These are phyloP conservation scores for Pterula multifida DNA, from an alignment of 1,284 basidiomycete species.

Conservation along the genomic window DNA sequence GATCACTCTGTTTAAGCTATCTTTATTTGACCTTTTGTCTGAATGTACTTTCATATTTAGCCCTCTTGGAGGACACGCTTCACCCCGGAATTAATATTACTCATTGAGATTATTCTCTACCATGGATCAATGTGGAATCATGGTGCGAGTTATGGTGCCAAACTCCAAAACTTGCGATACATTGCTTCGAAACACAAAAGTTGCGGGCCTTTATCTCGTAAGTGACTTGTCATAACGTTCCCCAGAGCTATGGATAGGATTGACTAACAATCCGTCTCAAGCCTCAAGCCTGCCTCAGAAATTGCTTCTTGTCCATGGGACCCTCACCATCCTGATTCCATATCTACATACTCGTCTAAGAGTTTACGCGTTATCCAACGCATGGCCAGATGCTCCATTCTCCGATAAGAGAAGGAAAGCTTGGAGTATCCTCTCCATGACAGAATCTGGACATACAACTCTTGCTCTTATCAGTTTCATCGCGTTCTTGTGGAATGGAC, in stretches of 20 bases:
- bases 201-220: constrained; percentile 18
- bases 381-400: constrained; percentile 85
- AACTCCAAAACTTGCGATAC: constrained; percentile 79
- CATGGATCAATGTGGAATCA: constrained; percentile 76
- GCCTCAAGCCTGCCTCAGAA: constrained; percentile 51
- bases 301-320: constrained; percentile 55
- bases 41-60: too few species aligned
- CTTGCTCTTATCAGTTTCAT: constrained; percentile 68
- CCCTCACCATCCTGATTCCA: constrained; percentile 66
- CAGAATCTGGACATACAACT: constrained; percentile 56
- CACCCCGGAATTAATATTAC: constrained; percentile 72
- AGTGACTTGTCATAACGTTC: constrained; percentile 7
- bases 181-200: constrained; percentile 17
- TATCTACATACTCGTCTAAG: constrained; percentile 73
- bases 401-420: constrained; percentile 62
- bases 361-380: constrained; percentile 63
- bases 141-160: constrained; percentile 83
- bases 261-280: constrained; percentile 16
- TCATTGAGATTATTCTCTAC: constrained; percentile 73
- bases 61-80: constrained; percentile 51
- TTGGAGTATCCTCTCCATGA: constrained; percentile 61
- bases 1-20: constrained; percentile 13
- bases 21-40: constrained; percentile 8
- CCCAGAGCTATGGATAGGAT: constrained; percentile 2
- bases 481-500: constrained; percentile 79